phyloP scores from a whole-genome alignment of 225 moss, liverwort and hornwort genomes.

The Sphagnum tenellum region DNA sequence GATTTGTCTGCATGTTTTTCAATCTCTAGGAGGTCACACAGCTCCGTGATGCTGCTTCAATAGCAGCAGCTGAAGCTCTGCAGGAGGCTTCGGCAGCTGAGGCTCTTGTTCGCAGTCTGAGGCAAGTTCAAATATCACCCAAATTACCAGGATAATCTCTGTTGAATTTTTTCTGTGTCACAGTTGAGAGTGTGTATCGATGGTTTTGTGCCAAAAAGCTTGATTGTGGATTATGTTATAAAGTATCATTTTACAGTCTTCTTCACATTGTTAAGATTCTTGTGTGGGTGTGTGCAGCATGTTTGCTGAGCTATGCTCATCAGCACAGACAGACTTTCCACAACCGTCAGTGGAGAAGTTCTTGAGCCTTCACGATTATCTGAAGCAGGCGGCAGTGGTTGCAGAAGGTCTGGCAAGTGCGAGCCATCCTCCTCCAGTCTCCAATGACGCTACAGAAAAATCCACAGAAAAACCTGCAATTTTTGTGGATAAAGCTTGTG shows the following conservation, averaged over 20 bases:
- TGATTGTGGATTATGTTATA: background rate
- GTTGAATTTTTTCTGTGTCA: background rate
- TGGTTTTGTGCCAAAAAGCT: background rate
- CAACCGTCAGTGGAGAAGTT: slow-evolving; percentile 84
- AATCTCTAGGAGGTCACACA: slow-evolving; percentile 64
- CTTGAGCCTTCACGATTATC: slow-evolving; percentile 55
- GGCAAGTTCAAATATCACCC: slow-evolving; percentile 20
- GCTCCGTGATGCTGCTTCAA: slow-evolving; percentile 65
- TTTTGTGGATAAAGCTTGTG: slow-evolving; percentile 35
- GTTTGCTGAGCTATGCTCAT: slow-evolving; percentile 75
- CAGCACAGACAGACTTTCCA: slow-evolving; percentile 59
- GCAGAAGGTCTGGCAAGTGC: slow-evolving; percentile 57
- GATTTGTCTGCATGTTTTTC: background rate
- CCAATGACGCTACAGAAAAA: slow-evolving; percentile 22
- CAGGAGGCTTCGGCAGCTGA: slow-evolving; percentile 96
- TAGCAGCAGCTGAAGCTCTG: slow-evolving; percentile 78
- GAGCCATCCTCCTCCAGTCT: slow-evolving; percentile 14
- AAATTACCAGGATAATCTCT: background rate
- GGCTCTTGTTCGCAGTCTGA: slow-evolving; percentile 69
- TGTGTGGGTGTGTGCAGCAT: slow-evolving; percentile 37
- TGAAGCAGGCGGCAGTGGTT: slow-evolving; percentile 56
- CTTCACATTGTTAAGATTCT: background rate
- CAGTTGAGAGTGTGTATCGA: too few relatives aligned
- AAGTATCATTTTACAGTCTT: too few relatives aligned
- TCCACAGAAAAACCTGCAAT: slow-evolving; percentile 22